These are phyloP conservation scores for Aschersonia sp. DNA, from an alignment of 2,329 filamentous ascomycete species.

Conservation along the genomic window DNA sequence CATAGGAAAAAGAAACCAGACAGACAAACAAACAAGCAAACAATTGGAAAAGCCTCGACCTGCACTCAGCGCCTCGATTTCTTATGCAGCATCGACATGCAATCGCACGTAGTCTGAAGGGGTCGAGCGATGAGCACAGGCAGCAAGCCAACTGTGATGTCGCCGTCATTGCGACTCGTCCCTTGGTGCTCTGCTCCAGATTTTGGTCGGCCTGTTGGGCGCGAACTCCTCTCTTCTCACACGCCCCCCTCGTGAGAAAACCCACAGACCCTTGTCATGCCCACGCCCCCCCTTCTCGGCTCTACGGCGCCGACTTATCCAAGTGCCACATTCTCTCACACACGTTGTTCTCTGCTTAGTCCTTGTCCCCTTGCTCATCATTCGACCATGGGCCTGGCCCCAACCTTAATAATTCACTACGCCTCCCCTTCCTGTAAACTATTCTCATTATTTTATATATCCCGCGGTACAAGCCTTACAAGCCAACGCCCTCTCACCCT, in stretches of 20 bases:
- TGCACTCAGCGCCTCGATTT: no score
- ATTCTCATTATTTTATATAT: no score
- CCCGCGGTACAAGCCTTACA: no score
- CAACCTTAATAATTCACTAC: slow-evolving; percentile 7
- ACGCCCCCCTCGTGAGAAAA: not conserved
- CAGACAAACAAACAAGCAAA: not conserved
- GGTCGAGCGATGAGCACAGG: no score
- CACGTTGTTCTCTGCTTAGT: slow-evolving; percentile 3
- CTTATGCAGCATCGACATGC: no score
- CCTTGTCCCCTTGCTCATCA: slow-evolving; percentile 10
- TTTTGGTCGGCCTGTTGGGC: not conserved
- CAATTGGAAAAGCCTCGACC: no score
- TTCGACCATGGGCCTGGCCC: slow-evolving; percentile 7
- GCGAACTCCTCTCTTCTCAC: not conserved
- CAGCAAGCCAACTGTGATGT: no score
- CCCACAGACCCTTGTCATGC: slow-evolving; percentile 1
- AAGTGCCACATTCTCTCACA: slow-evolving; percentile 5
- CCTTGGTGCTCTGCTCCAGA: no score
- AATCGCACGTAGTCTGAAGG: no score
- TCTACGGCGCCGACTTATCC: slow-evolving; percentile 20
- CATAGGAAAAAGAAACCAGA: not conserved
- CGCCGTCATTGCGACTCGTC: no score
- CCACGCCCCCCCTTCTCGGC: slow-evolving; percentile 8
- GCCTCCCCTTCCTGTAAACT: slow-evolving; percentile 2
- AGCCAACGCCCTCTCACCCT: no score